These are phyloP conservation scores for Quercus mongolica DNA, from an alignment of 306 rosid genomes.

Conservation along the genomic window DNA sequence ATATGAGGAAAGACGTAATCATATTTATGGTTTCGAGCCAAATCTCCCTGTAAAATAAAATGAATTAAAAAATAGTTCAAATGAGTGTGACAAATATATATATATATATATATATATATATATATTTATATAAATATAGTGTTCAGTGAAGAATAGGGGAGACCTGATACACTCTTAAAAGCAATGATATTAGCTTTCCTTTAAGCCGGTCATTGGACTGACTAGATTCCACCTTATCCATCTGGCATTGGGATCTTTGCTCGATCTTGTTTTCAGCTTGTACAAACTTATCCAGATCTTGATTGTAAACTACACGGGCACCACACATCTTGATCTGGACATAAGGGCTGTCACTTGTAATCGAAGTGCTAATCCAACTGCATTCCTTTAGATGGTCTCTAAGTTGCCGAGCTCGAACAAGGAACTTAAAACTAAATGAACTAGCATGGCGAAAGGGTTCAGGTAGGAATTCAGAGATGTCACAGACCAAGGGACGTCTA, in stretches of 20 bases:
- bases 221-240: not conserved
- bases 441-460: accelerated
- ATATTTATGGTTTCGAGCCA: not conserved
- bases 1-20: not conserved
- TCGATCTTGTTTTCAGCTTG: too few relatives aligned
- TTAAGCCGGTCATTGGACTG: not conserved
- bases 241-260: too few relatives aligned
- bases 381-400: not conserved
- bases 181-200: not conserved
- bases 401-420: accelerated
- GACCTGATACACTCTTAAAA: not conserved
- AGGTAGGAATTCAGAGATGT: accelerated
- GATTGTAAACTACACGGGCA: too few relatives aligned
- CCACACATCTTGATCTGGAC: not conserved
- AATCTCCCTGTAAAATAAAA: not conserved
- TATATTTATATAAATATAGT: not conserved
- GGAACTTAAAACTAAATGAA: too few relatives aligned
- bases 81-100: not conserved
- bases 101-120: too few relatives aligned
- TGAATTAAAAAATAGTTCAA: not conserved
- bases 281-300: too few relatives aligned
- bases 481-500: accelerated
- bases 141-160: not conserved
- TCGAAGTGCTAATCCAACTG: not conserved
- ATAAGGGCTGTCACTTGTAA: not conserved